Evolutionary conservation across 2,329 filamentous ascomycete species (phyloP).

Genomic region (Nemania serpens): DNA sequence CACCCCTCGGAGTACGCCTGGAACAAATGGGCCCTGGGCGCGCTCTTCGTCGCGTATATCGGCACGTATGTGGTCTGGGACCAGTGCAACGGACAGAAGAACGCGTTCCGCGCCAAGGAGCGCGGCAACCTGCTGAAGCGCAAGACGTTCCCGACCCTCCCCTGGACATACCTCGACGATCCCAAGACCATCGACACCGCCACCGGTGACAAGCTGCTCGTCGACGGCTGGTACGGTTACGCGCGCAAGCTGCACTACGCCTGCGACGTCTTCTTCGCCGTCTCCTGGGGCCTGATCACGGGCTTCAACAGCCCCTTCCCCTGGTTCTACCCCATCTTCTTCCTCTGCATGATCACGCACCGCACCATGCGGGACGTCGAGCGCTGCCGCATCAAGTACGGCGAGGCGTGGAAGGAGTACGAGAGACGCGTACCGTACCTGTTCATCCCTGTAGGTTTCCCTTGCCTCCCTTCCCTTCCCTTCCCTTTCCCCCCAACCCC

Average conservation of each 20-base stretch:
- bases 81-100: slow-evolving; percentile 91
- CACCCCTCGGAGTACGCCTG: slow-evolving; percentile 76
- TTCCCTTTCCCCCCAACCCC: background rate
- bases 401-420: slow-evolving; percentile 81
- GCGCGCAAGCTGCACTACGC: slow-evolving; percentile 68
- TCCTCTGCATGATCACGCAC: slow-evolving; percentile 78
- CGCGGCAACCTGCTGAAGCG: slow-evolving; percentile 71
- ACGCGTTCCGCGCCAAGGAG: slow-evolving; percentile 83
- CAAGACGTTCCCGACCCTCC: slow-evolving; percentile 87
- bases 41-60: slow-evolving; percentile 73
- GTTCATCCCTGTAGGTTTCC: slow-evolving; percentile 62
- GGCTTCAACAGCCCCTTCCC: slow-evolving; percentile 73
- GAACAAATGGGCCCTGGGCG: slow-evolving; percentile 69
- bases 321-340: slow-evolving; percentile 89
- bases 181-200: slow-evolving; percentile 76
- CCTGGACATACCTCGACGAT: slow-evolving; percentile 82
- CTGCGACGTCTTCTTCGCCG: slow-evolving; percentile 54
- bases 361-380: slow-evolving; percentile 76
- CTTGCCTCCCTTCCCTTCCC: too few relatives aligned
- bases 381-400: slow-evolving; percentile 77
- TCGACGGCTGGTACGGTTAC: slow-evolving; percentile 81
- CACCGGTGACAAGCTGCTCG: slow-evolving; percentile 76
- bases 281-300: slow-evolving; percentile 57
- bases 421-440: slow-evolving; percentile 79
- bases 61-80: slow-evolving; percentile 93